Percentiles rank a stretch among this genome's conserved stretches.
These are phyloP conservation scores for Quillaja saponaria DNA, from an alignment of 306 rosid genomes.

Conservation along the genomic window DNA sequence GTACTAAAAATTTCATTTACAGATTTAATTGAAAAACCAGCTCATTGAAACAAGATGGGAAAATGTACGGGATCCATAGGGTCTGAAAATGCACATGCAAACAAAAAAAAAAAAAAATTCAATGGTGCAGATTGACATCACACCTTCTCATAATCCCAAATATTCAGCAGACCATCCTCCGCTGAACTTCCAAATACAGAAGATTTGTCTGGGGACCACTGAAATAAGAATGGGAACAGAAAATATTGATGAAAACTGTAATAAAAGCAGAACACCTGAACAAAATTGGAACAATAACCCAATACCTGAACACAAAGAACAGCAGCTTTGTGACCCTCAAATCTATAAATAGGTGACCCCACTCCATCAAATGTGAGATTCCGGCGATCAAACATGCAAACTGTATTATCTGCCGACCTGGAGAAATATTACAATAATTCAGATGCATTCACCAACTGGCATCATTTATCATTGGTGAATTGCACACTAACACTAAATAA, in stretches of 20 bases:
- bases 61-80: neutral
- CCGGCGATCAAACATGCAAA: conserved; percentile 96
- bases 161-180: conserved; percentile 91
- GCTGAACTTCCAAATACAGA: conserved; percentile 99
- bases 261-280: neutral
- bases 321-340: conserved; percentile 97
- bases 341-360: conserved; percentile 88
- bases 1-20: too few species aligned
- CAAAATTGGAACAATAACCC: neutral
- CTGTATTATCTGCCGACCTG: conserved; percentile 98
- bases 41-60: too few species aligned
- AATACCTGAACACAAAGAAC: conserved; percentile 98
- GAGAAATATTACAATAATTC: conserved; percentile 29
- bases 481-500: conserved; percentile 2
- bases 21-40: too few species aligned
- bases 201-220: conserved; percentile 99
- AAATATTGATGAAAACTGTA: conserved; percentile 13
- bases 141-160: conserved; percentile 98
- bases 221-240: conserved; percentile 34
- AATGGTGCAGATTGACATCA: neutral
- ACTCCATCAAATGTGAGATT: conserved; percentile 82
- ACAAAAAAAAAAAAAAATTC: conserved; percentile 9
- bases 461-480: conserved; percentile 1
- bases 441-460: conserved; percentile 18
- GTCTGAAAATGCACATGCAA: neutral